A percentile compares a stretch with the other conserved stretches of the same genome.
Evolutionary conservation across 805 yeast genomes (phyloP).

Genomic region (Lipomyces sp.): DNA sequence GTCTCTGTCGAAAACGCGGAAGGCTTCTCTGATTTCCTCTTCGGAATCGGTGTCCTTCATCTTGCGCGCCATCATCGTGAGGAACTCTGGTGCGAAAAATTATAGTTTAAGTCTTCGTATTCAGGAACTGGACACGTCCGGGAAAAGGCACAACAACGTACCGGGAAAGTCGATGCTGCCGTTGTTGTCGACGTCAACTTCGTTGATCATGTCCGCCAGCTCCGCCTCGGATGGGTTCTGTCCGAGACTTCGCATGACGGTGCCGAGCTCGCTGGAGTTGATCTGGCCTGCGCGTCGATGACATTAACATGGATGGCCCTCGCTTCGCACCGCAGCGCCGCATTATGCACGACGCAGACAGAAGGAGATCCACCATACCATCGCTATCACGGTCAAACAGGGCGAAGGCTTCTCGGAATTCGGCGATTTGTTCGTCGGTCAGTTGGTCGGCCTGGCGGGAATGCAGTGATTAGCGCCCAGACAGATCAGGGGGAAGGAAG

Average conservation of each 20-base stretch:
- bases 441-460: conserved; percentile 71
- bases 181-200: conserved; percentile 93
- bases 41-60: conserved; percentile 96
- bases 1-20: conserved; percentile 89
- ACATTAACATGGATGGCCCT: too few species aligned
- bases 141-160: conserved; percentile 4
- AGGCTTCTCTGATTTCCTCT: conserved; percentile 95
- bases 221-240: conserved; percentile 96
- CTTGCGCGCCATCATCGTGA: conserved; percentile 86
- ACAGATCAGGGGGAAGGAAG: background rate
- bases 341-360: too few species aligned
- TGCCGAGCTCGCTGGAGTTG: conserved; percentile 91
- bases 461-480: background rate
- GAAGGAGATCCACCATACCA: too few species aligned
- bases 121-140: background rate
- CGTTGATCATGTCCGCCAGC: conserved; percentile 94
- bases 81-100: conserved; percentile 54
- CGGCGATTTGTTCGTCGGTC: conserved; percentile 93
- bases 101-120: background rate
- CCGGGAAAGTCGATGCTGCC: conserved; percentile 75
- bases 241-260: conserved; percentile 98
- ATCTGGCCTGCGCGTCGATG: conserved; percentile 61
- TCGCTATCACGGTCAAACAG: conserved; percentile 95
- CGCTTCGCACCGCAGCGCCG: too few species aligned
- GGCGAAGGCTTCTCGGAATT: conserved; percentile 96